Evolutionary conservation across 805 yeast species (phyloP).

Genomic region (Suhomyces xylopsoci): DNA sequence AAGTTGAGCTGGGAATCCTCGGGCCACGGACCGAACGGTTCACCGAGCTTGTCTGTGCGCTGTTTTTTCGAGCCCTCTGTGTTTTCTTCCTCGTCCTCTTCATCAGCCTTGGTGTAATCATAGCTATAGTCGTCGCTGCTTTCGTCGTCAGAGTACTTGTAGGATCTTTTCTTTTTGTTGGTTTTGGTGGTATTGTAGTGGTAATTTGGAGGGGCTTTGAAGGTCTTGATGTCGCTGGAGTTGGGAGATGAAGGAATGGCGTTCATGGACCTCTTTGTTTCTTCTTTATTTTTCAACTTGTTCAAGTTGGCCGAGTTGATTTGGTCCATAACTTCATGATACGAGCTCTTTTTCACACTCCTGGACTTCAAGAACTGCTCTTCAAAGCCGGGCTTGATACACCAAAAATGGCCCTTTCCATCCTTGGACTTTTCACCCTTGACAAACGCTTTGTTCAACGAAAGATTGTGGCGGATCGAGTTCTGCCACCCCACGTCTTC

Average conservation of each 20-base stretch:
- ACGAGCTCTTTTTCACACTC: constrained; percentile 43
- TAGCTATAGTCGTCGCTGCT: constrained; percentile 14
- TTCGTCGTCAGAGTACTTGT: constrained; percentile 15
- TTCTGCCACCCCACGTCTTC: constrained; percentile 97
- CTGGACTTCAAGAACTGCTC: constrained; percentile 70
- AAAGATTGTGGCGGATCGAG: constrained; percentile 90
- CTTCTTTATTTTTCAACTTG: constrained; percentile 5
- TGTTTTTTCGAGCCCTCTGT: constrained; percentile 11
- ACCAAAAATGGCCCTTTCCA: constrained; percentile 93
- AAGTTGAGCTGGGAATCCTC: background rate
- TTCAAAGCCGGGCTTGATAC: constrained; percentile 79
- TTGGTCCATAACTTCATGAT: constrained; percentile 45
- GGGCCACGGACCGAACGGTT: constrained; percentile 9
- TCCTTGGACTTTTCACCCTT: constrained; percentile 89
- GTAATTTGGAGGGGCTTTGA: background rate
- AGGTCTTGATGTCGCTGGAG: background rate
- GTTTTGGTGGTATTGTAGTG: background rate
- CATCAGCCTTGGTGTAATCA: constrained; percentile 5
- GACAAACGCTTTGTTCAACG: constrained; percentile 87
- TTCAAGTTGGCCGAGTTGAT: constrained; percentile 16
- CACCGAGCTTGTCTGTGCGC: constrained; percentile 6
- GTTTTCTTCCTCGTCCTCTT: constrained; percentile 3
- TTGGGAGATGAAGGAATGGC: constrained; percentile 35
- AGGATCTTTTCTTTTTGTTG: constrained; percentile 4
- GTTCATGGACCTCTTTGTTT: constrained; percentile 15